phyloP scores from a whole-genome alignment of 75 land plant genomes.

The Picea glauca region DNA sequence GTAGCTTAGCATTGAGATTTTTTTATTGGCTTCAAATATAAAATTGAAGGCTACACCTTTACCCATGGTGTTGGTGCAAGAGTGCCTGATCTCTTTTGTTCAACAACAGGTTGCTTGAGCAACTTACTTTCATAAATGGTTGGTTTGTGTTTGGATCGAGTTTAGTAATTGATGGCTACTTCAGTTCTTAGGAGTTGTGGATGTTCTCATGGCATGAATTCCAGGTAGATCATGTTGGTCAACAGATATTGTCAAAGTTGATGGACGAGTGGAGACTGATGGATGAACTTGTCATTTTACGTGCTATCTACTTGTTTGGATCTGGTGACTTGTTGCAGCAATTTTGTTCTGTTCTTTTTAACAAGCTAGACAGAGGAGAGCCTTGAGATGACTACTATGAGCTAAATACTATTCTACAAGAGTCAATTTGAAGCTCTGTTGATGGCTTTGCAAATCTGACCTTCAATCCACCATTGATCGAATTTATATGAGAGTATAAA shows the following conservation, averaged over 20 bases:
- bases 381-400: slow-evolving; percentile 95
- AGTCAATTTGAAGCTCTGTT: slow-evolving; percentile 89
- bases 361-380: slow-evolving; percentile 87
- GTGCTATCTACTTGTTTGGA: slow-evolving; percentile 87
- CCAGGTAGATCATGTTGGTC: slow-evolving; percentile 82
- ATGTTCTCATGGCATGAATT: slow-evolving; percentile 1
- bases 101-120: slow-evolving; percentile 58
- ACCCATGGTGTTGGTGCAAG: slow-evolving; percentile 77
- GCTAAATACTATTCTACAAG: slow-evolving; percentile 86
- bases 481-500: too few species aligned
- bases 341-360: slow-evolving; percentile 73
- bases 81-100: slow-evolving; percentile 70
- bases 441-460: slow-evolving; percentile 26
- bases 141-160: slow-evolving; percentile 16
- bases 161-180: not conserved
- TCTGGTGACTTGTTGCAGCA: slow-evolving; percentile 98
- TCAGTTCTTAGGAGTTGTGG: not conserved
- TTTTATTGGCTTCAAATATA: slow-evolving; percentile 53
- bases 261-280: slow-evolving; percentile 89
- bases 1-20: slow-evolving; percentile 61
- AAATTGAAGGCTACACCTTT: slow-evolving; percentile 49
- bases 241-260: slow-evolving; percentile 61
- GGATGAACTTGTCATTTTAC: slow-evolving; percentile 86
- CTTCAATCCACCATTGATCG: too few species aligned
- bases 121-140: not conserved